Percentiles rank a stretch among this genome's conserved stretches.
Evolutionary conservation across 2,329 filamentous ascomycete species (phyloP).

Genomic region (Colletotrichum eremochloae): DNA sequence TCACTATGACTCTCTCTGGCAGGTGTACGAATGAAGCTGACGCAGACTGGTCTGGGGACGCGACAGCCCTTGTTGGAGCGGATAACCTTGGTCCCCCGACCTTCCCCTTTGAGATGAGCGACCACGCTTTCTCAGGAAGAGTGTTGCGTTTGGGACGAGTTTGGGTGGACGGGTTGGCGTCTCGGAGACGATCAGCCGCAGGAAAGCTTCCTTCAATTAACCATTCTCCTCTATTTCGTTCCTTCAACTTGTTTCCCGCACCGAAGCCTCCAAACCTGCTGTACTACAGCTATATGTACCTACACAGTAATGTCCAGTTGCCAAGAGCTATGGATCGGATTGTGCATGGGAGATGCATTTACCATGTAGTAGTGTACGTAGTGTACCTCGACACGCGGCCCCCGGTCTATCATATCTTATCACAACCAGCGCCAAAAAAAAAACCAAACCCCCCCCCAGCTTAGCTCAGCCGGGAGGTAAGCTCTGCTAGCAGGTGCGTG

Average conservation of each 20-base stretch:
- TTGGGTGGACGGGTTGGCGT: neutral
- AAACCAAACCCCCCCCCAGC: neutral
- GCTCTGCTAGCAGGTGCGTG: neutral
- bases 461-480: too few relatives aligned
- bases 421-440: neutral
- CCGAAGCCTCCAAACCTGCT: neutral
- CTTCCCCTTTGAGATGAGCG: slow-evolving; percentile 21
- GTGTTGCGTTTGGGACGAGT: neutral
- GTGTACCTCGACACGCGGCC: slow-evolving; percentile 1
- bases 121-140: slow-evolving; percentile 5
- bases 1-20: neutral
- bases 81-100: slow-evolving; percentile 16
- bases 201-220: neutral
- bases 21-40: slow-evolving; percentile 37
- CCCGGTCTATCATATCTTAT: slow-evolving; percentile 49
- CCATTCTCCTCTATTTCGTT: neutral
- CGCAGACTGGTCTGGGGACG: slow-evolving; percentile 28
- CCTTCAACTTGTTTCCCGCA: too few relatives aligned
- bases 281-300: neutral
- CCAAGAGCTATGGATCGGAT: neutral
- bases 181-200: neutral
- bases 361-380: neutral
- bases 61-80: slow-evolving; percentile 16
- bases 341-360: slow-evolving; percentile 14
- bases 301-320: neutral